Base-by-base conservation (phyloP, 257 asterid genomes). In the Mentha longifolia region DNA sequence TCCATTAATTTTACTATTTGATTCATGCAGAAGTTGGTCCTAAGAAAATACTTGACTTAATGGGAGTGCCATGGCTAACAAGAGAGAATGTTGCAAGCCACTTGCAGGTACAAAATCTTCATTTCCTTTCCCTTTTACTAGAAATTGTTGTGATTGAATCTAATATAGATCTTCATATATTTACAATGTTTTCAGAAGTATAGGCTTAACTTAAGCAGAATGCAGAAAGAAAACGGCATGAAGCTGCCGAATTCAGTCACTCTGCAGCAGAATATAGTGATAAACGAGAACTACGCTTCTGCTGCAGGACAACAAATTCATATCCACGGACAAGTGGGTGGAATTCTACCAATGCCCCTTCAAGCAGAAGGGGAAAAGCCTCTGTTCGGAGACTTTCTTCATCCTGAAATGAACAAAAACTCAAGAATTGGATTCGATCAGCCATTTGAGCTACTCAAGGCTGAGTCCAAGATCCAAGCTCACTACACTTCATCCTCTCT, bases 41-140 rank as follows among this genome's bases (percentile, higher is more conserved):
- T 8, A 92, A 89, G 88, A 92, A 92, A 74, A 88, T 92, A 64
- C 92, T 89, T 0, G 98, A 92, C 72, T 69, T 86, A 79, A 92
- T 92, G 98, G 95, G 84, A 56, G 91, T 89, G 64, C 91, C 94
- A 9, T 83, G 98, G 98, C 71, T 92, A 59, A 89, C 96, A 0
- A 81, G 97, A 71, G 98, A 92, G 65, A 89, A 92, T 71, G 97
- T 92, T 54, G 98, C 98, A 20, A 92, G 98, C 71, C 98, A 92
- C 80, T 80, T 92, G 71, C 98, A 92, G 97, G 98, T 92, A 22
- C 31, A 78, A 76, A 39, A 37, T n/a, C 61, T 42, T 68, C 37
- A 16, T 37, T 14, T 30, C 1, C 52, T 43, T 12, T 5, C 12
- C 5, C 2, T 28, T 28, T 28, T 28, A 28, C 31, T 28, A 28